Base-by-base conservation (phyloP, 331 rosid genomes). In the Prunus yedoensis region DNA sequence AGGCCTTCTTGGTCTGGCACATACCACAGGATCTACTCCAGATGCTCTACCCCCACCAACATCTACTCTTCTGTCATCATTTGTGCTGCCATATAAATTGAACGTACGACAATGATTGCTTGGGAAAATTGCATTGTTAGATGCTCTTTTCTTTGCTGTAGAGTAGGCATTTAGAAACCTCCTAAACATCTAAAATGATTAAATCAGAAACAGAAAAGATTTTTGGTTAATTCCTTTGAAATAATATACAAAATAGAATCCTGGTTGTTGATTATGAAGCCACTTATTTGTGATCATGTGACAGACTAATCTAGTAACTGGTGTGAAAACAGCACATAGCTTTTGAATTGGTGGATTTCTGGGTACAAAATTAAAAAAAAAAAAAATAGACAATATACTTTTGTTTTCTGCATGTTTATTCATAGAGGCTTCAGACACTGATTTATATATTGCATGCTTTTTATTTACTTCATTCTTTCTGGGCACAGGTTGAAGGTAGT, bases 1-100 rank as follows among this genome's bases (percentile, higher is more conserved):
- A 77, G 75, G 82, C 59, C 91, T 90, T 86, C 89, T 92, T 17
- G 94, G 97, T 66, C 75, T 92, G 85, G 68, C 79, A 69, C 87
- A 84, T 78, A 90, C 91, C 73, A 77, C 71, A 68, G 96, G 92
- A 69, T 88, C 94, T 27, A 76, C 75, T 80, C 79, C 88, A 45
- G 53, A 75, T 15, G 85, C 85, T 38, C 87, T 92, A 70, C 92
- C 94, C 8, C 96, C 91, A 0, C 80, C 92, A 79, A 84, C 72
- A 77, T 86, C 89, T 32, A 60, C 82, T 82, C 88, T 89, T 28
- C 65, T 92, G 70, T 85, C 91, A 12, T 90, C 94, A 21, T 89
- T 87, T 86, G 75, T 82, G 82, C 66, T 86, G 58, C 96, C 96
- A 15, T 86, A 84, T 76, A 87, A 77, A 23, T 75, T 79, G n/a